A percentile compares a stretch with the other conserved stretches of the same genome.
phyloP scores from a whole-genome alignment of 2,329 filamentous ascomycete species.

The Periconia macrospinosa region DNA sequence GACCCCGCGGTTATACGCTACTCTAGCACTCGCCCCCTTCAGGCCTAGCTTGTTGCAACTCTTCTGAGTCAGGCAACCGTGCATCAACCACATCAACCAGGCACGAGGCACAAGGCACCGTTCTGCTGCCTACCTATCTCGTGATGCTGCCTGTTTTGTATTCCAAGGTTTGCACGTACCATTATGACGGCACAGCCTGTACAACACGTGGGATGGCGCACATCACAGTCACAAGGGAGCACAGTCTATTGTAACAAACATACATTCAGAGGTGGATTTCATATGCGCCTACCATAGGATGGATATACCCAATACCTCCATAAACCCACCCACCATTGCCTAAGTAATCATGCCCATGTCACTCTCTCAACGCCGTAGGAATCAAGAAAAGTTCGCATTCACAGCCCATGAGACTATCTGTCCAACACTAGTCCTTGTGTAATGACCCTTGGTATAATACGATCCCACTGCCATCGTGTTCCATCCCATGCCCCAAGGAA shows the following conservation, averaged over 20 bases:
- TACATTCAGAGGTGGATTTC: background rate
- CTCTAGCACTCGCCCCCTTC: too few species aligned
- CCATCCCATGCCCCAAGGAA: background rate
- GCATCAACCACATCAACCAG: too few species aligned
- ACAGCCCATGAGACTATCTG: background rate
- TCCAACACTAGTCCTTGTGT: background rate
- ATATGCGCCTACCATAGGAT: background rate
- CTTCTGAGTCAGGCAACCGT: too few species aligned
- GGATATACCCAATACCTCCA: background rate
- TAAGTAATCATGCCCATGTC: background rate
- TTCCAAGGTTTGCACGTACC: too few species aligned
- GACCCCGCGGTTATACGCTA: too few species aligned
- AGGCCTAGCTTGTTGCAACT: too few species aligned
- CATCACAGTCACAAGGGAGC: too few species aligned
- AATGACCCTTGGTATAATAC: slow-evolving; percentile 4
- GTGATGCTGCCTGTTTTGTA: too few species aligned
- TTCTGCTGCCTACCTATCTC: too few species aligned
- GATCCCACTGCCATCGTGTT: slow-evolving; percentile 7
- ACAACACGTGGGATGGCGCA: too few species aligned
- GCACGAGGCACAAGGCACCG: too few species aligned
- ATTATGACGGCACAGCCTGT: too few species aligned
- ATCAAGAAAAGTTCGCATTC: background rate
- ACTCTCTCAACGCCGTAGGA: background rate
- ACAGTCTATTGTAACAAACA: background rate
- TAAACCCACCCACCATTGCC: background rate